Percentiles rank a stretch among this genome's conserved stretches.
phyloP scores from a whole-genome alignment of 2,329 filamentous ascomycete genomes.

The Colletotrichum sp. region DNA sequence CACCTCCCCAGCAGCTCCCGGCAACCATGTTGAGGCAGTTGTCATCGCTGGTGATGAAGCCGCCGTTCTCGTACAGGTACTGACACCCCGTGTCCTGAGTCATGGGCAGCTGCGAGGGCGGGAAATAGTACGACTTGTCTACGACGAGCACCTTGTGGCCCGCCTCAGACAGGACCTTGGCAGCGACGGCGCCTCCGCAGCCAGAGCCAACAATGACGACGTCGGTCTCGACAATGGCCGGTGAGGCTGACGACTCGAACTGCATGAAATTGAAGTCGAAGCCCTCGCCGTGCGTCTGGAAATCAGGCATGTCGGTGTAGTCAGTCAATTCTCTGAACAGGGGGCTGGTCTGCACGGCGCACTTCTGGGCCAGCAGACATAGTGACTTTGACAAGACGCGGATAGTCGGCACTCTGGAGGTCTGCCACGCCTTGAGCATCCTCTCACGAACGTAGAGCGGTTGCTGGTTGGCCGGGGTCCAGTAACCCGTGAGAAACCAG shows the following conservation, averaged over 20 bases:
- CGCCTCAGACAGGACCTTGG: constrained; percentile 80
- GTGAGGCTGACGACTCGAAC: constrained; percentile 43
- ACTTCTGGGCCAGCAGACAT: constrained; percentile 56
- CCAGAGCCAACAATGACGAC: constrained; percentile 87
- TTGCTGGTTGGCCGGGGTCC: constrained; percentile 66
- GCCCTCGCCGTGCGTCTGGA: constrained; percentile 54
- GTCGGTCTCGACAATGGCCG: constrained; percentile 73
- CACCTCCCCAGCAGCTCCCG: constrained; percentile 82
- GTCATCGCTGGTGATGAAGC: constrained; percentile 61
- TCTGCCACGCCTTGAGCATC: constrained; percentile 68
- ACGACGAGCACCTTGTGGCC: constrained; percentile 79
- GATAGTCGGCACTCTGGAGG: constrained; percentile 59
- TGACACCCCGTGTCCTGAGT: constrained; percentile 60
- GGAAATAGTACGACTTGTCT: constrained; percentile 82
- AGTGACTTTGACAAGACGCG: constrained; percentile 62
- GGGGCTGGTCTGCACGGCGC: constrained; percentile 61
- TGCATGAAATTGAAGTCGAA: constrained; percentile 69
- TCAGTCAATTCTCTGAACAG: constrained; percentile 60
- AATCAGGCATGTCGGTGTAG: constrained; percentile 58
- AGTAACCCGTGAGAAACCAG: constrained; percentile 70
- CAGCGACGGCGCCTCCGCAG: constrained; percentile 82
- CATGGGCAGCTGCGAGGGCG: constrained; percentile 78
- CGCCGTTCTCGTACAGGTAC: constrained; percentile 74
- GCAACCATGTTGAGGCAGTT: constrained; percentile 65
- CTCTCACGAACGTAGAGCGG: constrained; percentile 63